Evolutionary conservation across 2,329 filamentous ascomycete genomes (phyloP).

Genomic region (Fusarium goolgardi): DNA sequence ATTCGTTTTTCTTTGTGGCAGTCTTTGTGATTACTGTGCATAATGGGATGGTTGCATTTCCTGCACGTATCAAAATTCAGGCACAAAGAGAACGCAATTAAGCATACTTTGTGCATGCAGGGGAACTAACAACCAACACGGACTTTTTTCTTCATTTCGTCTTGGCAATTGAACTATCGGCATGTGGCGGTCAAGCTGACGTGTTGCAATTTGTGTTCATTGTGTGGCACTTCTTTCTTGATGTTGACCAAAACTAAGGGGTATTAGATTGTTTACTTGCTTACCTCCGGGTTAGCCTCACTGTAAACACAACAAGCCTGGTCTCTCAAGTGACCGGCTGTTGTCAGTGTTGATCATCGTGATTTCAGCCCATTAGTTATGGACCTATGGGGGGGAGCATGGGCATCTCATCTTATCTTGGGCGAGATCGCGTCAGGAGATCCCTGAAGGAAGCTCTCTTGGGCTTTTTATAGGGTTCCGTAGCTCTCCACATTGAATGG

Average conservation of each 20-base stretch:
- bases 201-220: constrained; percentile 31
- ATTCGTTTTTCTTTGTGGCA: constrained; percentile 4
- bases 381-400: constrained; percentile 8
- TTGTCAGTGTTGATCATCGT: constrained; percentile 5
- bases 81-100: neutral
- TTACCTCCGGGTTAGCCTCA: neutral
- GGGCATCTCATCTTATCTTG: constrained; percentile 27
- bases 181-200: constrained; percentile 37
- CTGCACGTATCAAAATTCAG: constrained; percentile 14
- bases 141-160: constrained; percentile 10
- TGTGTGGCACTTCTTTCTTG: constrained; percentile 17
- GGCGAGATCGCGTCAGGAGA: constrained; percentile 18
- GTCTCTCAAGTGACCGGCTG: constrained; percentile 24
- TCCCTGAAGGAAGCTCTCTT: constrained; percentile 5
- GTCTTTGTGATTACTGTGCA: constrained; percentile 11
- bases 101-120: constrained; percentile 12
- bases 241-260: neutral
- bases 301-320: constrained; percentile 13
- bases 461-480: constrained; percentile 1
- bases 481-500: constrained; percentile 2
- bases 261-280: constrained; percentile 10
- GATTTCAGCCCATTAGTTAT: constrained; percentile 35
- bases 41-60: constrained; percentile 16
- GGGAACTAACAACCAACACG: constrained; percentile 6
- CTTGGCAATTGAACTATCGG: constrained; percentile 20